phyloP scores from a whole-genome alignment of 1,284 basidiomycete genomes.

The Pseudozyma thailandica region DNA sequence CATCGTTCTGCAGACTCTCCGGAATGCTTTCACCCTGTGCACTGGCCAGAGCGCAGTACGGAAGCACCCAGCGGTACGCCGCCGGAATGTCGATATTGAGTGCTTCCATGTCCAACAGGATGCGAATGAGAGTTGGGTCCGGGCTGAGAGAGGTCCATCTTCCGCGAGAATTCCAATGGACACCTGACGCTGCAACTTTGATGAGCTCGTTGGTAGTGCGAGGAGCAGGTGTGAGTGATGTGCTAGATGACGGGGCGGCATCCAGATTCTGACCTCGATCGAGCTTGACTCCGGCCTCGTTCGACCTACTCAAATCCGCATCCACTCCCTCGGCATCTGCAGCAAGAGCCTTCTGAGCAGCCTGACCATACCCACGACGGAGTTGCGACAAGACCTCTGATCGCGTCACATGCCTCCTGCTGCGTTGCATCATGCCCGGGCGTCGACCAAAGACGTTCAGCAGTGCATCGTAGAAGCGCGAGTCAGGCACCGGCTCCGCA shows the following conservation, averaged over 20 bases:
- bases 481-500: constrained; percentile 10
- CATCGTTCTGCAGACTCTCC: not conserved
- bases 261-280: not conserved
- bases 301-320: not conserved
- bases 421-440: constrained; percentile 26
- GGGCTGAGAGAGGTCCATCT: constrained; percentile 18
- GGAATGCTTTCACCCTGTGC: not conserved
- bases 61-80: constrained; percentile 31
- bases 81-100: constrained; percentile 26
- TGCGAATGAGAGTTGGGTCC: constrained; percentile 28
- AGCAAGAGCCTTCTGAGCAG: not conserved
- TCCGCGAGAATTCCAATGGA: constrained; percentile 28
- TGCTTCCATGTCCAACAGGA: constrained; percentile 37
- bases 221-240: no score
- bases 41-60: constrained; percentile 7
- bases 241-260: not conserved
- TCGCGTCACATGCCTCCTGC: constrained; percentile 17
- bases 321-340: not conserved
- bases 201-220: constrained; percentile 9
- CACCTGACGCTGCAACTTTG: constrained; percentile 6
- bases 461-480: constrained; percentile 36
- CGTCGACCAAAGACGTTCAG: constrained; percentile 41
- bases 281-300: not conserved
- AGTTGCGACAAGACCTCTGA: constrained; percentile 21
- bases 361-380: constrained; percentile 16